These are phyloP conservation scores for Thalassiosira livingstoniorum DNA, from an alignment of 352 stramenopile species.

Conservation along the genomic window DNA sequence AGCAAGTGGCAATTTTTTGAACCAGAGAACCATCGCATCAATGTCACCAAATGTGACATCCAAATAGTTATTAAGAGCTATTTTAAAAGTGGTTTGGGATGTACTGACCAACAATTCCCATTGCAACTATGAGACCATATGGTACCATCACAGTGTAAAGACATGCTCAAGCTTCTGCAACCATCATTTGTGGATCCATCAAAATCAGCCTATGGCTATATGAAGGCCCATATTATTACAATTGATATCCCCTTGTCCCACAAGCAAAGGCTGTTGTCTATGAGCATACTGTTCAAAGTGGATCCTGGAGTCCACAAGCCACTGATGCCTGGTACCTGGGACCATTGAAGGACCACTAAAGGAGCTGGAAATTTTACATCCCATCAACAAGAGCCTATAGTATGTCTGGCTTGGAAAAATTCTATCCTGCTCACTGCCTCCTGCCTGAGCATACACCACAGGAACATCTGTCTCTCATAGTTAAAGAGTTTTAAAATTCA, in stretches of 20 bases:
- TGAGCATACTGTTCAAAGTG: neutral
- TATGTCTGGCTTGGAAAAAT: no score
- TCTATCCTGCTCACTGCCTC: no score
- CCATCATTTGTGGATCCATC: slow-evolving; percentile 38
- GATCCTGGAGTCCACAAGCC: slow-evolving; percentile 41
- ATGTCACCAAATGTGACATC: slow-evolving; percentile 53
- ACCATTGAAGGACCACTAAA: slow-evolving; percentile 47
- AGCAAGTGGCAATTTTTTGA: slow-evolving; percentile 2
- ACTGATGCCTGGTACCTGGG: slow-evolving; percentile 53
- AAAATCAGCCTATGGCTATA: slow-evolving; percentile 27
- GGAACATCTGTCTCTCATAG: no score
- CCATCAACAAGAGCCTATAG: slow-evolving; percentile 23
- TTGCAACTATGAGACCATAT: slow-evolving; percentile 43
- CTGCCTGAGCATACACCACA: no score
- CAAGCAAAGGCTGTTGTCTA: slow-evolving; percentile 14
- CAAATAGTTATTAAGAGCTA: slow-evolving; percentile 66
- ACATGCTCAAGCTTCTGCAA: slow-evolving; percentile 42
- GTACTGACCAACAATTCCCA: slow-evolving; percentile 19
- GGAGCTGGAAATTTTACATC: slow-evolving; percentile 32
- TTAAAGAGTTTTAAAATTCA: no score
- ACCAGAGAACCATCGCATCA: slow-evolving; percentile 10
- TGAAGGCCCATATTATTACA: neutral
- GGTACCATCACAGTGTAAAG: slow-evolving; percentile 23
- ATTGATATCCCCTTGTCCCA: slow-evolving; percentile 29
- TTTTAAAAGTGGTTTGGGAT: slow-evolving; percentile 27